Evolutionary conservation across 768 basidiomycete genomes (phyloP).

Genomic region (Favolaschia claudopus): DNA sequence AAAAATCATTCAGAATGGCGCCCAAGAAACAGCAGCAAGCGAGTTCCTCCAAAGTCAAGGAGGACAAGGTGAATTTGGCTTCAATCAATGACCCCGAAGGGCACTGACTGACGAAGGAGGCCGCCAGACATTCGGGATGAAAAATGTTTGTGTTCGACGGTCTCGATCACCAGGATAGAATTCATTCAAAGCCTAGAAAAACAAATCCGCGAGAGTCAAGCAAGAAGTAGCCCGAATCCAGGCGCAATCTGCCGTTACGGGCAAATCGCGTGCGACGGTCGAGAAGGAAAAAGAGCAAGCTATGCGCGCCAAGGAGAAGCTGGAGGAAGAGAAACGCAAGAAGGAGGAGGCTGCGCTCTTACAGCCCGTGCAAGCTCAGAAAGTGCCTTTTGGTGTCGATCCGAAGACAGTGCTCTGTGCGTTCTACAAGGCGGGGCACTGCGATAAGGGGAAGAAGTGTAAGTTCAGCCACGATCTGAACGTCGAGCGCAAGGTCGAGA

Average conservation of each 20-base stretch:
- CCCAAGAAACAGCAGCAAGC: conserved; percentile 76
- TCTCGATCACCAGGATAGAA: neutral
- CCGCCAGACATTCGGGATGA: conserved; percentile 84
- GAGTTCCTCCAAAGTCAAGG: conserved; percentile 74
- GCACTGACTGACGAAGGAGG: conserved; percentile 38
- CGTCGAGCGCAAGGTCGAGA: conserved; percentile 90
- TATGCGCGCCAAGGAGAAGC: conserved; percentile 74
- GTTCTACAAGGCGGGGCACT: conserved; percentile 91
- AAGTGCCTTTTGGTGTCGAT: conserved; percentile 94
- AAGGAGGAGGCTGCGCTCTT: conserved; percentile 88
- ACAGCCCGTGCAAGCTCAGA: conserved; percentile 82
- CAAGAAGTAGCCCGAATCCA: conserved; percentile 83
- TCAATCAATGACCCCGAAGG: conserved; percentile 26
- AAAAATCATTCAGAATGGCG: too few species aligned
- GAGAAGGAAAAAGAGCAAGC: conserved; percentile 90
- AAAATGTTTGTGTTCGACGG: conserved; percentile 66
- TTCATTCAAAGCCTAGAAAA: conserved; percentile 67
- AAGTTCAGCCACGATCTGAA: conserved; percentile 96
- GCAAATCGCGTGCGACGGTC: conserved; percentile 81
- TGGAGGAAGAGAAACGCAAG: conserved; percentile 81
- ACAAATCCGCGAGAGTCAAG: conserved; percentile 93
- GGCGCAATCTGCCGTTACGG: conserved; percentile 73
- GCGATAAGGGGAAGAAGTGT: conserved; percentile 95
- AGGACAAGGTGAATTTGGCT: conserved; percentile 71
- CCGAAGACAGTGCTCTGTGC: conserved; percentile 94